A percentile compares a stretch with the other conserved stretches of the same genome.
Conservation (phyloP, 1,284 basidiomycete species). For the Microbotryomycetes sp. region DNA sequence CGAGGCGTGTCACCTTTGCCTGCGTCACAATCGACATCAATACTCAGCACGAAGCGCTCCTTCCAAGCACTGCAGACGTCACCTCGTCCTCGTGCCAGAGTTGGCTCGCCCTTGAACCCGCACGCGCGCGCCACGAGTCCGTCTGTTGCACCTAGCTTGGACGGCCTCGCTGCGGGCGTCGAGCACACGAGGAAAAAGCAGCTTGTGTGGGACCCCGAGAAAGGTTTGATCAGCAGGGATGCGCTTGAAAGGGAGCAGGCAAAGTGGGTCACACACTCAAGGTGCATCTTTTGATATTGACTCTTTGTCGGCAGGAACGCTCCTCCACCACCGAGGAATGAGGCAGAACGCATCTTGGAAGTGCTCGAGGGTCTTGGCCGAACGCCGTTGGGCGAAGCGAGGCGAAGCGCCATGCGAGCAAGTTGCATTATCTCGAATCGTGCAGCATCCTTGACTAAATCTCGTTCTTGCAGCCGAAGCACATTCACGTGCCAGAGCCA, state of each 20-base stretch:
- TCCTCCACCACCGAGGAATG: conserved; percentile 40
- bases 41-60: background rate
- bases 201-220: conserved; percentile 31
- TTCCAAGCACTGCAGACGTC: conserved; percentile 1
- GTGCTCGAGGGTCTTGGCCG: conserved; percentile 40
- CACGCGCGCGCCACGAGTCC: background rate
- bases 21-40: background rate
- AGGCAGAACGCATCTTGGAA: conserved; percentile 42
- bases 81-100: background rate
- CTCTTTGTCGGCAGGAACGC: background rate
- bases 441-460: background rate
- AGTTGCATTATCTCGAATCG: background rate
- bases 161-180: background rate
- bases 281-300: background rate
- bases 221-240: conserved; percentile 29
- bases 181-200: conserved; percentile 30
- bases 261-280: background rate
- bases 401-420: conserved; percentile 8
- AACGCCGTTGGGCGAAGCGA: conserved; percentile 36
- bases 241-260: conserved; percentile 22
- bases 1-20: conserved; percentile 7
- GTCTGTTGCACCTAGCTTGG: background rate
- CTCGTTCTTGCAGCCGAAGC: conserved; percentile 5
- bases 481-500: conserved; percentile 5
- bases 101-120: conserved; percentile 11